Evolutionary conservation across 2,329 filamentous ascomycete species (phyloP), one percentile per base, ranked within the genome.

Genomic region (Pochonia chlamydosporia): DNA sequence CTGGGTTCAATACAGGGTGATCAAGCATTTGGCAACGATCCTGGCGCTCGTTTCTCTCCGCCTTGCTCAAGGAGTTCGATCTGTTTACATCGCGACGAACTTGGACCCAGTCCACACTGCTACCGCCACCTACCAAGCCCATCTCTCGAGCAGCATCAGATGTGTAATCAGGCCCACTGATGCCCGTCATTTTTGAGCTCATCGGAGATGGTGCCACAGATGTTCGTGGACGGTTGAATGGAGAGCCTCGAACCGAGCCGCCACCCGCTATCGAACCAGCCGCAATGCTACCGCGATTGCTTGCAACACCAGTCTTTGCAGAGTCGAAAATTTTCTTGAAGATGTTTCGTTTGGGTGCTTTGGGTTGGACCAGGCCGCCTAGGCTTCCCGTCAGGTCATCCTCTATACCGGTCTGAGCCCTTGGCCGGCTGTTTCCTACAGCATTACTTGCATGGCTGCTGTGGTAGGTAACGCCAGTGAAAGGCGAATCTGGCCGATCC

Each of bases 1-100:
- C 85, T 0, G 95, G 89, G 51, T 90, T 88, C 39, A 97, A 78
- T 1, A 91, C 86, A 1, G 89, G 85, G 53, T 95, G 83, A 55
- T 96, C 91, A 72, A 96, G 82, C 88, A 97, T 93, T 60, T 96
- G 86, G 60, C 91, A 96, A 46, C 92, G 81, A 58, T 99, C 92
- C 37, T 81, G 84, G 46, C 92, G 77, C 62, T 99, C 93, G 33
- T 82, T 76, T 18, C 85, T 80, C 69, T 99, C 93, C 54, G 92
- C 93, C 51, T 84, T 85, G 65, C 91, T 96, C 31, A 96, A 74
- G 0, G 92, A 93, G 61, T 96, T 97, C 3, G 92, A 95, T 30
- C 93, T 81, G 65, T 99, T 97, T 40, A 99, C 86, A 66, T 99
- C 95, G 40, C 93, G 82, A 30, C 93, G 85, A 20, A 97, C 90